phyloP scores from a whole-genome alignment of 805 yeast species.

The Clavispora carvajalis region DNA sequence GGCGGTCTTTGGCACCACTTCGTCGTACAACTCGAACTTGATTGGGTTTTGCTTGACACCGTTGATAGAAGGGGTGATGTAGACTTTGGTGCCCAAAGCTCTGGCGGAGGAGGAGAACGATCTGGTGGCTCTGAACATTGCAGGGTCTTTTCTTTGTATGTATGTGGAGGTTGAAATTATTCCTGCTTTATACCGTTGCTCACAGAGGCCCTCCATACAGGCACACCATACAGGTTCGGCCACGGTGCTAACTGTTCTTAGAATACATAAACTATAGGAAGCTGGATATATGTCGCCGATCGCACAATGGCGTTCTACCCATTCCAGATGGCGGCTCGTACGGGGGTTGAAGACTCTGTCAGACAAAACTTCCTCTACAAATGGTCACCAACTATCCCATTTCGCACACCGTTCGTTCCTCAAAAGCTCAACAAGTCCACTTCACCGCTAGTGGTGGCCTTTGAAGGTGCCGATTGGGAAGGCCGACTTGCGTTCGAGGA shows the following conservation, averaged over 20 bases:
- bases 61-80: constrained; percentile 49
- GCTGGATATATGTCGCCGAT: background rate
- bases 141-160: background rate
- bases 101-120: constrained; percentile 45
- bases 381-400: no score
- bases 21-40: constrained; percentile 17
- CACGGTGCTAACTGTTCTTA: background rate
- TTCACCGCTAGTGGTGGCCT: constrained; percentile 26
- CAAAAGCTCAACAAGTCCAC: constrained; percentile 47
- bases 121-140: constrained; percentile 33
- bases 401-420: background rate
- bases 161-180: background rate
- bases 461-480: constrained; percentile 6
- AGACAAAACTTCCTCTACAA: no score
- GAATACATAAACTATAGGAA: background rate
- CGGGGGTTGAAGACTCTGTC: no score
- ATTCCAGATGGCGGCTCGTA: no score
- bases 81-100: constrained; percentile 49
- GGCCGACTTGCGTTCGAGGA: constrained; percentile 16
- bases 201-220: background rate
- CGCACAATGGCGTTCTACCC: no score
- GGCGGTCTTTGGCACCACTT: constrained; percentile 15
- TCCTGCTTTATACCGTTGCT: background rate
- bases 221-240: background rate
- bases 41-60: constrained; percentile 18